These are phyloP conservation scores for Fomitopsis schrenkii DNA, from an alignment of 1,284 basidiomycete genomes.

Conservation along the genomic window DNA sequence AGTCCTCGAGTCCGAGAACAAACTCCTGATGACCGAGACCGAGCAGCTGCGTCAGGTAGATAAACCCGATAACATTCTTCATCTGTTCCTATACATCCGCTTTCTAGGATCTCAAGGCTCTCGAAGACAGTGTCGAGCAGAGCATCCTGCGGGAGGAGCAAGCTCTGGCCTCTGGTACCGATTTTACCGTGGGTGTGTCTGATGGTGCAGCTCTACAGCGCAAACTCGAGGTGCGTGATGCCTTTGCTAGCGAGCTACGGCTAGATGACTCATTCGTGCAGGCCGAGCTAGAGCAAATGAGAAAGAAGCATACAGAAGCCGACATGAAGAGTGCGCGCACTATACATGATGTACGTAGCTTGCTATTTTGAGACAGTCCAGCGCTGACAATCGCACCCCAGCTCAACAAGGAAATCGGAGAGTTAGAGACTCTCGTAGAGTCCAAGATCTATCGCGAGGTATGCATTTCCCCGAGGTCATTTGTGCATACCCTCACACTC, in stretches of 20 bases:
- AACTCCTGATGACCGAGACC: conserved; percentile 66
- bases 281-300: conserved; percentile 65
- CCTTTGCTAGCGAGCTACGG: background rate
- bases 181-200: conserved; percentile 20
- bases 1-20: conserved; percentile 73
- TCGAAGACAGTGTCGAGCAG: conserved; percentile 76
- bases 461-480: background rate
- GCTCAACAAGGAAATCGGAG: conserved; percentile 88
- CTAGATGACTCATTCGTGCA: conserved; percentile 19
- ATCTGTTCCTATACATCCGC: background rate
- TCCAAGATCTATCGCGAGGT: conserved; percentile 92
- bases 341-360: conserved; percentile 60
- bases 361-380: background rate
- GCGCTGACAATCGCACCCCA: conserved; percentile 25
- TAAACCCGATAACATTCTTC: conserved; percentile 3
- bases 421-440: conserved; percentile 86
- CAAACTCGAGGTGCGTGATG: conserved; percentile 47
- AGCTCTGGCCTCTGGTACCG: conserved; percentile 32
- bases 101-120: conserved; percentile 60
- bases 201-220: conserved; percentile 37
- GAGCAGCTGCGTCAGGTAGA: conserved; percentile 72
- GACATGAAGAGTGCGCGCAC: conserved; percentile 71
- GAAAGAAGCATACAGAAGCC: conserved; percentile 61
- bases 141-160: conserved; percentile 50
- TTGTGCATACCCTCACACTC: conserved; percentile 4